These are phyloP conservation scores for Gomphus bonarii DNA, from an alignment of 1,284 basidiomycete species.

Conservation along the genomic window DNA sequence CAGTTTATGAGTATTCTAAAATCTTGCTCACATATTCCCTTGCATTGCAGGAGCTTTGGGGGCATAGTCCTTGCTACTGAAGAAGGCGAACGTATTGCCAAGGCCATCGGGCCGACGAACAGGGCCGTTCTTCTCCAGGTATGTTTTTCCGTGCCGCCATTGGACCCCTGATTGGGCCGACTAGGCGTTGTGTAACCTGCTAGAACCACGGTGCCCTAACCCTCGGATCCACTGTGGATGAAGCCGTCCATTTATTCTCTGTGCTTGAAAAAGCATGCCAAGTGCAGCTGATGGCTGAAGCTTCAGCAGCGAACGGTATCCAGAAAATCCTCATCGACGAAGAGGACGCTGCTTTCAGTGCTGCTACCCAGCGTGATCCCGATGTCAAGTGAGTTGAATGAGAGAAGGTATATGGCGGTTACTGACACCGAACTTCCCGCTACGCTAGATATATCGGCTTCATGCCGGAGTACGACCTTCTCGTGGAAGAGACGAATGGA, in stretches of 20 bases:
- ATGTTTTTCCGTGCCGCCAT: not conserved
- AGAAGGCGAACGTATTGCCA: conserved; percentile 47
- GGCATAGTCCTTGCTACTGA: conserved; percentile 50
- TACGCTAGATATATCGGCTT: conserved; percentile 18
- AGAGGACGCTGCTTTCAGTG: conserved; percentile 21
- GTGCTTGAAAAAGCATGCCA: conserved; percentile 26
- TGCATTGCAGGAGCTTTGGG: conserved; percentile 26
- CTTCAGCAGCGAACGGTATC: conserved; percentile 21
- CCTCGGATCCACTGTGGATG: not conserved
- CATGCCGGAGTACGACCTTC: conserved; percentile 19
- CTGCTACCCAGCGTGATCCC: conserved; percentile 21
- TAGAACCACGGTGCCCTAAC: conserved; percentile 5
- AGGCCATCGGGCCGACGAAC: conserved; percentile 37
- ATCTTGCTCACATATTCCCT: conserved; percentile 12
- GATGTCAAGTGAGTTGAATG: conserved; percentile 14
- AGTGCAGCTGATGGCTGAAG: conserved; percentile 25
- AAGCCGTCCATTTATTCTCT: conserved; percentile 19
- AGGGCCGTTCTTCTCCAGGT: conserved; percentile 8
- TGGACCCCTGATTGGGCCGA: not conserved
- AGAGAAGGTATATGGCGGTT: not conserved
- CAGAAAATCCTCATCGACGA: conserved; percentile 17
- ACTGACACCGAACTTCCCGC: not conserved
- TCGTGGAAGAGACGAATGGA: conserved; percentile 16
- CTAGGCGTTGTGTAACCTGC: not conserved
- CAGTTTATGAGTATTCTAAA: not conserved